Evolutionary conservation across 2,329 filamentous ascomycete species (phyloP), one percentile per base, ranked within the genome.

Genomic region (Aspergillus sp.): DNA sequence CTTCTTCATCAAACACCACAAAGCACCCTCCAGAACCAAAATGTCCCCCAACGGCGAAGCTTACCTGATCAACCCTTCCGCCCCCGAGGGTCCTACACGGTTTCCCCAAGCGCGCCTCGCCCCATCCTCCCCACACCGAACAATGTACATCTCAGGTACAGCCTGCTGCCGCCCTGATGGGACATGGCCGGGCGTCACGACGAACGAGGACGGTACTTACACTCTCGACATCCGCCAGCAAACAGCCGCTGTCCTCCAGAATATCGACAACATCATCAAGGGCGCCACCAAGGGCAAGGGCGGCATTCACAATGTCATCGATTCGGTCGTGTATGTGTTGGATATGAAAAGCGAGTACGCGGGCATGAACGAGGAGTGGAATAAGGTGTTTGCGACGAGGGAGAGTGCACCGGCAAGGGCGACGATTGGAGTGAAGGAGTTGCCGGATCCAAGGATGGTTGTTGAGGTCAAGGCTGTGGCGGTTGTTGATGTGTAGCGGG

Each of bases 291-390:
- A 68, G 19, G 76, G 76, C 23, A 75, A 74, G 60, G 77, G 72
- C 0, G 71, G 72, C 53, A 66, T 80, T 17, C 64, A 72, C 17
- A 79, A 80, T 63, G 64, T 80, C 4, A 75, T 80, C 22, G 77
- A 80, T 49, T 69, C 78, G 3, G 75, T 76, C 11, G 77, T 81
- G 11, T 81, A 79, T 56, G 66, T 81, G 5, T 48, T 77, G 9
- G 76, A 81, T 61, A 80, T 80, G 76, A 72, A 79, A 62, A 69
- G 65, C 0, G 70, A 82, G 31, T 81, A 82, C 60, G 71, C 72
- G 5, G 79, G 75, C 17, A 81, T 81, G 79, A 81, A 82, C 54
- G 79, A 80, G 64, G 79, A 79, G 64, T 81, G 79, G 80, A 81
- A 81, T 62, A 78, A 79, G 66, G 72, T 81, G 7, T 82, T 78